These are phyloP conservation scores for Melanomma pulvis-pyrius DNA, from an alignment of 495 filamentous ascomycete species.

Conservation along the genomic window DNA sequence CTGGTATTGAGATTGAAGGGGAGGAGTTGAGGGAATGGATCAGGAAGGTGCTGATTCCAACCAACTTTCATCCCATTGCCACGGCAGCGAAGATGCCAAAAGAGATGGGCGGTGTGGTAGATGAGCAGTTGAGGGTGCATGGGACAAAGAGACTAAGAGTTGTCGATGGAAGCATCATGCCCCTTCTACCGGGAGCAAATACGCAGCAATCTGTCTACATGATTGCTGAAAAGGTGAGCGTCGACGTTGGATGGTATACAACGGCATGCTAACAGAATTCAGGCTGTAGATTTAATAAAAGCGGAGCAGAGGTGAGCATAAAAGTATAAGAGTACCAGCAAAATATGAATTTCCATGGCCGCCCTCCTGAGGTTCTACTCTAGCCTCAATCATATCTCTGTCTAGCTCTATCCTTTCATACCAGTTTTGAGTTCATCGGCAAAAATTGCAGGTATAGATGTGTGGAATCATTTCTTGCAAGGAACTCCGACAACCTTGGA, in stretches of 20 bases:
- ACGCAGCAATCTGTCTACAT: slow-evolving; percentile 31
- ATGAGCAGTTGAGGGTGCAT: slow-evolving; percentile 18
- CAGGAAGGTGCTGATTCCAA: background rate
- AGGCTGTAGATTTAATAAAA: slow-evolving; percentile 26
- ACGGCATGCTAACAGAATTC: background rate
- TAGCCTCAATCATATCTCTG: no score
- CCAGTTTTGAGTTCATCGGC: no score
- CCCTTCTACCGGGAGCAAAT: slow-evolving; percentile 20
- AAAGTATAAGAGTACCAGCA: background rate
- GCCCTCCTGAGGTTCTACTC: background rate
- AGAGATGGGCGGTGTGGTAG: slow-evolving; percentile 14
- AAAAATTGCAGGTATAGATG: background rate
- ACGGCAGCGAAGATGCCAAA: slow-evolving; percentile 16
- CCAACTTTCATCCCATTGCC: slow-evolving; percentile 6
- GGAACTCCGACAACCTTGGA: no score
- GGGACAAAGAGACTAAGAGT: slow-evolving; percentile 14
- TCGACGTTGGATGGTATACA: background rate
- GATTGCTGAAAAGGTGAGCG: slow-evolving; percentile 21
- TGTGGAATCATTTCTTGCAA: no score
- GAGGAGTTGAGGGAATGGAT: slow-evolving; percentile 7
- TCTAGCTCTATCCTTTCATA: no score
- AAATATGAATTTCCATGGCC: background rate
- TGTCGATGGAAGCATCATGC: slow-evolving; percentile 35
- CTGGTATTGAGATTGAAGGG: slow-evolving; percentile 7
- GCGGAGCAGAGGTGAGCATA: background rate